Base-by-base conservation (phyloP, 2,329 filamentous ascomycete species). In the Monosporascus sp. region DNA sequence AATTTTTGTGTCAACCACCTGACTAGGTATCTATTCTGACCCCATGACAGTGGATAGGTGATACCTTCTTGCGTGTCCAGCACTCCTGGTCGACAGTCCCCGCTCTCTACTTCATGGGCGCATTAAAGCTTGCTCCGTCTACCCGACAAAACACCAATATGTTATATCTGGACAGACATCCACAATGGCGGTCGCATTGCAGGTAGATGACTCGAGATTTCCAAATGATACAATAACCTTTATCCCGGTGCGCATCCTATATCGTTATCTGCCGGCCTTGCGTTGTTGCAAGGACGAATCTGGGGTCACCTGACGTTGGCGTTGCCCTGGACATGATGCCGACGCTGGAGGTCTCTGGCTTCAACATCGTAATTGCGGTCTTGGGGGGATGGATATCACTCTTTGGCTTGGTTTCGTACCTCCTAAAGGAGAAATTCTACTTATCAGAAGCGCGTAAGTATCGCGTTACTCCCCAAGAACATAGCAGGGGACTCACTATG, bases 381-480 rank as follows among this genome's bases (percentile, higher is more conserved):
- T 72, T 96, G 14, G 92, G 92, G 15, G 92, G 89, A 2, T 97
- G 95, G 73, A 85, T 97, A 57, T 91, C 89, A 0, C 61, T 95
- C n/a, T 97, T 96, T 65, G 91, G 91, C 3, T 74, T 97, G 44
- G 90, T 97, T 0, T 96, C 91, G 1, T 96, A 91, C 66, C 79
- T 96, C 18, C 79, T 89, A 66, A 96, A 97, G 67, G 92, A 96
- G 73, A 87, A 85, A 54, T 93, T 89, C 67, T 96, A 96, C 68
- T 79, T 97, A 1, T 96, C 91, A 1, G 92, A 97, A 79, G 89
- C 92, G 51, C 76, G 90, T 93, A 76, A 68, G 88, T 82, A 20
- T 48, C 49, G 22, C 37, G 28, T 18, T 38, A 45, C 38, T 26
- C 31, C 46, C 31, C 17, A 43, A 20, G 2, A 31, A 31, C 7